Conservation (phyloP, 2,329 filamentous ascomycete genomes). For the Coniochaeta ligniaria region DNA sequence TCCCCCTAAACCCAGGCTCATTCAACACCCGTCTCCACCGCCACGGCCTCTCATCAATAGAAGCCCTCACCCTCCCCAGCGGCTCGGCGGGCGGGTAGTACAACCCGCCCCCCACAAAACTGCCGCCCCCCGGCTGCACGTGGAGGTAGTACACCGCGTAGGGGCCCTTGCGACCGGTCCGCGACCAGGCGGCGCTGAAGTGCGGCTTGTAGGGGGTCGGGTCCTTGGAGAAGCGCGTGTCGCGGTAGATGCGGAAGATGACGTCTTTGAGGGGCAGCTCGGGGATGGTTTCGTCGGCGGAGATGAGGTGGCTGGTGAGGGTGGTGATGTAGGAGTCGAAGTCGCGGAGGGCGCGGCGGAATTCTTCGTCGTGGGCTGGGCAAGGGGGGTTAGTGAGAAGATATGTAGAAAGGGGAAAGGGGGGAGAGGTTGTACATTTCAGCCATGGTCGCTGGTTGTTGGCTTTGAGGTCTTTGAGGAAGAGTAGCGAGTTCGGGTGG, state of each 20-base stretch:
- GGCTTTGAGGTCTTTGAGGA: slow-evolving; percentile 50
- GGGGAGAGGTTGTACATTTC: slow-evolving; percentile 36
- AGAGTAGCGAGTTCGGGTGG: slow-evolving; percentile 51
- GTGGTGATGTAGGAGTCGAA: slow-evolving; percentile 73
- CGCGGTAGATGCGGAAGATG: slow-evolving; percentile 81
- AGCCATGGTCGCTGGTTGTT: slow-evolving; percentile 55
- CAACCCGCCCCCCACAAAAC: slow-evolving; percentile 73
- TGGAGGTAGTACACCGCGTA: slow-evolving; percentile 89
- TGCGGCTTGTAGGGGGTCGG: slow-evolving; percentile 85
- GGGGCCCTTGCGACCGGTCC: slow-evolving; percentile 78
- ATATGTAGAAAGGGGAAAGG: slow-evolving; percentile 1
- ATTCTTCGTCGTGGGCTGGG: slow-evolving; percentile 71
- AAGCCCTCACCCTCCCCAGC: slow-evolving; percentile 61
- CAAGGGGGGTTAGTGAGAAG: background rate
- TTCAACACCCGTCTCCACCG: slow-evolving; percentile 63
- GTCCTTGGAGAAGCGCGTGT: slow-evolving; percentile 77
- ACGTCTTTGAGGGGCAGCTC: slow-evolving; percentile 82
- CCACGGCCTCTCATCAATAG: slow-evolving; percentile 66
- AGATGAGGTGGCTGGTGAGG: slow-evolving; percentile 62
- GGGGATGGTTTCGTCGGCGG: slow-evolving; percentile 73
- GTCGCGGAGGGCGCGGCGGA: slow-evolving; percentile 69
- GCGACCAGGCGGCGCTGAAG: slow-evolving; percentile 81
- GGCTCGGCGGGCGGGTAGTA: slow-evolving; percentile 68
- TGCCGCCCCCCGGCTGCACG: slow-evolving; percentile 57
- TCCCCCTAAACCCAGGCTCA: slow-evolving; percentile 50